These are phyloP conservation scores for Pyracantha coccinea DNA, from an alignment of 331 rosid species.

Conservation along the genomic window DNA sequence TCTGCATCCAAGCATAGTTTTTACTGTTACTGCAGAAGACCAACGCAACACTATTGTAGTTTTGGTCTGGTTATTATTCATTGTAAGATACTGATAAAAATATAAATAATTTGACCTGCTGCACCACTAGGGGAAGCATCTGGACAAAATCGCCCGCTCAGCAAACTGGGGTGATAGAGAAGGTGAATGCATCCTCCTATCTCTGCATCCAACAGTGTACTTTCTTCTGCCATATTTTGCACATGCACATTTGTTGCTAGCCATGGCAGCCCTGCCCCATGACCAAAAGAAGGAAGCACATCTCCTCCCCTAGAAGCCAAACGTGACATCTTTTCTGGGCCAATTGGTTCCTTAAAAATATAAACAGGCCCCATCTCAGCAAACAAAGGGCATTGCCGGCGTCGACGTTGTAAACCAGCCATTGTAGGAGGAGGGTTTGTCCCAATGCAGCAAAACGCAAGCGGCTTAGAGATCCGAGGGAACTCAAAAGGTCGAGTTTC, in stretches of 20 bases:
- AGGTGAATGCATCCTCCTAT: conserved; percentile 85
- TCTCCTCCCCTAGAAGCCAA: conserved; percentile 97
- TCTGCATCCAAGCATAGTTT: not conserved
- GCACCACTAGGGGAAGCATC: conserved; percentile 98
- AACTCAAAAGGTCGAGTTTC: conserved; percentile 92
- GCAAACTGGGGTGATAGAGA: conserved; percentile 92
- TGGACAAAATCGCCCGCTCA: conserved; percentile 90
- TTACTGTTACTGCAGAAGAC: not conserved
- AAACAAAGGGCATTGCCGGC: conserved; percentile 97
- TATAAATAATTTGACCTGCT: conserved; percentile 55
- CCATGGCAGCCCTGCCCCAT: conserved; percentile 92
- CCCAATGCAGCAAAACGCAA: conserved; percentile 98
- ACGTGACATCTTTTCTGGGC: conserved; percentile 80
- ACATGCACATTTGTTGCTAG: conserved; percentile 60
- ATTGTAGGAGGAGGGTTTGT: conserved; percentile 99
- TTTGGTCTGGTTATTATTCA: not conserved
- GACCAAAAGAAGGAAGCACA: conserved; percentile 81
- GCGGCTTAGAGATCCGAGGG: conserved; percentile 91
- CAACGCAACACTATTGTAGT: not conserved
- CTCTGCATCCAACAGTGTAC: conserved; percentile 85
- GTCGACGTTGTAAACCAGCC: conserved; percentile 99
- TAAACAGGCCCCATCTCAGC: conserved; percentile 99
- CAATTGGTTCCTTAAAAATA: conserved; percentile 92
- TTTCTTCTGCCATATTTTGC: conserved; percentile 68
- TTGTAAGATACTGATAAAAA: conserved; percentile 1